Percentiles rank a stretch among this genome's conserved stretches.
Evolutionary conservation across 345 rosid species (phyloP).

Genomic region (Populus davidiana): DNA sequence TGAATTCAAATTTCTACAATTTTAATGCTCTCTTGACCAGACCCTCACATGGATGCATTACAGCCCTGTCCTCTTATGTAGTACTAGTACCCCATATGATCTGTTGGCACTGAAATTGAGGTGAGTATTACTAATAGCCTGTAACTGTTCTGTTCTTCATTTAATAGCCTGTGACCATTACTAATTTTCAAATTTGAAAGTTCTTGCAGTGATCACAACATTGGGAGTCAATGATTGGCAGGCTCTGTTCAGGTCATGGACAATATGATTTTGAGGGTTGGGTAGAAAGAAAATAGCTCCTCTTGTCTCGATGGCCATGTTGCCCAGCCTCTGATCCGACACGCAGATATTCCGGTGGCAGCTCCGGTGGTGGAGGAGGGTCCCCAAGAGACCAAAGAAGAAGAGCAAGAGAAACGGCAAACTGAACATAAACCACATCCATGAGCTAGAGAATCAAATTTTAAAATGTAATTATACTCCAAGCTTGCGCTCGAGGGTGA

Average conservation of each 20-base stretch:
- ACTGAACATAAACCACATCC: conserved; percentile 17
- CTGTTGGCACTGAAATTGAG: no score
- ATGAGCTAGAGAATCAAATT: conserved; percentile 1
- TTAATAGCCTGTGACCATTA: no score
- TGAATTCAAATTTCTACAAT: no score
- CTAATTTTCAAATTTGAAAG: background rate
- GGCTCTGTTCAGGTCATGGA: conserved; percentile 56
- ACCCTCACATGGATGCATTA: no score
- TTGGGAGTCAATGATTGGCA: conserved; percentile 58
- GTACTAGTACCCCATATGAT: no score
- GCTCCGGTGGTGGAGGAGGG: conserved; percentile 19
- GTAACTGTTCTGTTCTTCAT: no score
- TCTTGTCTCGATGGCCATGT: conserved; percentile 54
- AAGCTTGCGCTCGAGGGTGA: no score
- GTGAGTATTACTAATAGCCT: no score
- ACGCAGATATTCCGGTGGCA: conserved; percentile 20
- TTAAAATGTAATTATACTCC: no score
- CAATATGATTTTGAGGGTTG: conserved; percentile 61
- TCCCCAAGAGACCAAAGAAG: conserved; percentile 27
- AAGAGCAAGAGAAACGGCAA: conserved; percentile 18
- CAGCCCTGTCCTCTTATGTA: no score
- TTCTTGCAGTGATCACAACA: conserved; percentile 52
- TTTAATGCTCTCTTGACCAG: no score
- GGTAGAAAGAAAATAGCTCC: conserved; percentile 60
- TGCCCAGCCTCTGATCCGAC: conserved; percentile 33